Evolutionary conservation across 495 filamentous ascomycete species (phyloP), one percentile per base, ranked within the genome.

Genomic region (Hypoxylon lienhwacheense): DNA sequence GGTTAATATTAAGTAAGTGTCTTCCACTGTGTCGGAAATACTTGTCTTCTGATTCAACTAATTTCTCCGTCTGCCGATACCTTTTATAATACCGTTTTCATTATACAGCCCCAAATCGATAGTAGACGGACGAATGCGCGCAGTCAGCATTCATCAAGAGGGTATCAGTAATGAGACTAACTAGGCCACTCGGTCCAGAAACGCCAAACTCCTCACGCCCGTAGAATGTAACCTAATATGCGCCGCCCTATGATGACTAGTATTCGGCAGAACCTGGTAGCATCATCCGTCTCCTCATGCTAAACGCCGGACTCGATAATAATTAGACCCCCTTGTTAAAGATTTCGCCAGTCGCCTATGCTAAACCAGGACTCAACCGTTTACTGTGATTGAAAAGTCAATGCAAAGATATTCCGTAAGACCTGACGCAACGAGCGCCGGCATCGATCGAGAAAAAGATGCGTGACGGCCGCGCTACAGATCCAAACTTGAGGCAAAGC

Each of bases 161-260:
- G 64, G 64, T 66, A 66, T 66, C 61, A 50, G 51, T 41, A 41
- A 41, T 26, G 26, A 37, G 42, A 20, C 31, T 14, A 36, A 59
- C 54, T 47, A 48, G 55, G 59, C 62, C 64, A 62, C 64, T 65
- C 57, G 61, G 57, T 54, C 53, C 50, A 54, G 51, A 29, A 55
- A 55, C 53, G 47, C 49, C 53, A 42, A 64, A 66, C 61, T 63
- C 64, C 61, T 45, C 46, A 40, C 22, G 47, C 47, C 24, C 41
- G 33, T 32, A 34, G 25, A 31, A n/a, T 12, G 47, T 29, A 52
- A 21, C 31, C 29, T 29, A 19, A 41, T 22, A 37, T 24, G 12
- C 16, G 11, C 29, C 25, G 24, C 20, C n/a, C 24, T 29, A 47
- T 20, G 19, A 46, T 35, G 28, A 20, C 14, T 11, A 12, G 26